Percentiles rank a stretch among this genome's conserved stretches.
These are phyloP conservation scores for Hypoxylon sp. DNA, from an alignment of 2,329 filamentous ascomycete genomes.

Conservation along the genomic window DNA sequence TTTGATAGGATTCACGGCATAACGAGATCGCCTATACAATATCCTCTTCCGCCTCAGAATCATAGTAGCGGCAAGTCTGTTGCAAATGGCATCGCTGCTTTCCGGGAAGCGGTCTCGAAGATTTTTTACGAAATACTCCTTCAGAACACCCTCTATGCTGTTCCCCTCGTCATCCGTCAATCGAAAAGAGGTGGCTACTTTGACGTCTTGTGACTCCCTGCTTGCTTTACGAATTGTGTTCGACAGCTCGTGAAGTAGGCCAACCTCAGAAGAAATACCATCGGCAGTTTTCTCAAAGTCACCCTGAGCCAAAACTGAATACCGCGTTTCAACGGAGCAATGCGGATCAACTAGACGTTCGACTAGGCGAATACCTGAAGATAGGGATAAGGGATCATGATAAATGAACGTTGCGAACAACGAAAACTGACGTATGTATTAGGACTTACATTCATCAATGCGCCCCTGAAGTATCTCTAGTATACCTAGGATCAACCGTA, in stretches of 20 bases:
- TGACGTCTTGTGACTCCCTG: conserved; percentile 23
- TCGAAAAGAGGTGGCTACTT: conserved; percentile 13
- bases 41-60: conserved; percentile 23
- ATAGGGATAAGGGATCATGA: background rate
- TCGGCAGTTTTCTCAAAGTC: conserved; percentile 13
- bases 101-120: conserved; percentile 21
- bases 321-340: conserved; percentile 4
- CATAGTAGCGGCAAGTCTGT: conserved; percentile 24
- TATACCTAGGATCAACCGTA: conserved; percentile 13
- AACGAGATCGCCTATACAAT: conserved; percentile 17
- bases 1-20: conserved; percentile 10
- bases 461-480: conserved; percentile 12
- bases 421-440: background rate
- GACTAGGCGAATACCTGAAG: conserved; percentile 8
- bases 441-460: conserved; percentile 13
- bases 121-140: conserved; percentile 1
- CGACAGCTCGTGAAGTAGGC: conserved; percentile 30
- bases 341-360: background rate
- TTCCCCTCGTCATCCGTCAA: conserved; percentile 26
- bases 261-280: conserved; percentile 20
- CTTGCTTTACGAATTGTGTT: conserved; percentile 34
- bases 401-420: background rate
- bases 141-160: conserved; percentile 15
- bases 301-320: background rate
- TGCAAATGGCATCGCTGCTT: conserved; percentile 9